Evolutionary conservation across 306 rosid genomes (phyloP).

Genomic region (Cucumis sativus): DNA sequence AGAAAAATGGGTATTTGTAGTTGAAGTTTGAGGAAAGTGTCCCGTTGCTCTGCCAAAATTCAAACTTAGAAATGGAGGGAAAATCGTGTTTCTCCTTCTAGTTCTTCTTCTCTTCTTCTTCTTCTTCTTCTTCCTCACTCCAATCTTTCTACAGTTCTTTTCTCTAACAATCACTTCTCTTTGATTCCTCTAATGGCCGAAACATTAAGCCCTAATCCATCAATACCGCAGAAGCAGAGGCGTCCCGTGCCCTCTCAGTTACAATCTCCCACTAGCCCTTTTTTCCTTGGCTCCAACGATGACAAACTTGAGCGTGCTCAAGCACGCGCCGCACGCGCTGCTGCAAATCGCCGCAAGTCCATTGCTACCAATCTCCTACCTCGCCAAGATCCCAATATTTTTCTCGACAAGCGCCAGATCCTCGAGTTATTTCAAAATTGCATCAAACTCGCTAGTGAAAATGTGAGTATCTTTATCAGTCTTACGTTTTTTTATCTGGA

Average conservation of each 20-base stretch:
- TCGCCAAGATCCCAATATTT: slow-evolving; percentile 16
- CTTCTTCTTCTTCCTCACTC: background rate
- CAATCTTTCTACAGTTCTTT: background rate
- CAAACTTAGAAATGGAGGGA: slow-evolving; percentile 46
- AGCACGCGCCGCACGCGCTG: slow-evolving; percentile 90
- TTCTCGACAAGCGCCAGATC: slow-evolving; percentile 74
- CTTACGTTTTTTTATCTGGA: background rate
- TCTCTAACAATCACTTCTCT: background rate
- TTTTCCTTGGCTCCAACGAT: slow-evolving; percentile 72
- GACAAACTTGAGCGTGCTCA: slow-evolving; percentile 83
- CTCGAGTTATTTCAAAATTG: slow-evolving; percentile 87
- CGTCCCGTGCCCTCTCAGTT: slow-evolving; percentile 53
- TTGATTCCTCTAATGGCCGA: slow-evolving; percentile 37
- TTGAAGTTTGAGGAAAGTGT: background rate
- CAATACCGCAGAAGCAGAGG: slow-evolving; percentile 26
- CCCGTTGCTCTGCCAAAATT: slow-evolving; percentile 1
- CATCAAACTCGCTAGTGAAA: slow-evolving; percentile 96
- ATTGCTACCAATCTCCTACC: slow-evolving; percentile 22
- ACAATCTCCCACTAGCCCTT: slow-evolving; percentile 82
- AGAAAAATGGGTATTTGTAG: no score
- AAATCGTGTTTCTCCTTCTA: slow-evolving; percentile 13
- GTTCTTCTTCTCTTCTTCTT: background rate
- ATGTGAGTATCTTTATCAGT: slow-evolving; percentile 19
- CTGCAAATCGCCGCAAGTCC: slow-evolving; percentile 60
- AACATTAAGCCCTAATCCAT: slow-evolving; percentile 50